Evolutionary conservation across 2,329 filamentous ascomycete species (phyloP).

Genomic region (Phoma herbarum): DNA sequence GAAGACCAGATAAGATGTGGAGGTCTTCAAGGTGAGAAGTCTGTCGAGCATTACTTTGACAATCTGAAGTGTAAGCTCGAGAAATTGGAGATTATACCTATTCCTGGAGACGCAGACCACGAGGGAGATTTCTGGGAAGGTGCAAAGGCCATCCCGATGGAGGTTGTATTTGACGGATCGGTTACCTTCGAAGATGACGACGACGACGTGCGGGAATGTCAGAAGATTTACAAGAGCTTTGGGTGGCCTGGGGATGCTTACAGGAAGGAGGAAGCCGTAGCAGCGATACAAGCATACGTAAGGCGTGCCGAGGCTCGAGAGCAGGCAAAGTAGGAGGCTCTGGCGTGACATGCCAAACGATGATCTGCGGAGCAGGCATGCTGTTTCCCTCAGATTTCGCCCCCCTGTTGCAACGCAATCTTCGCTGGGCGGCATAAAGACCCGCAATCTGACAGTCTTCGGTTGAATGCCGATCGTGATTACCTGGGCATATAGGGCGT

Average conservation of each 20-base stretch:
- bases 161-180: neutral
- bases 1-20: neutral
- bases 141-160: neutral
- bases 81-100: neutral
- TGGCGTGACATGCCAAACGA: neutral
- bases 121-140: neutral
- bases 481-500: neutral
- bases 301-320: neutral
- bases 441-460: neutral
- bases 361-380: neutral
- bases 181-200: neutral
- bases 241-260: neutral
- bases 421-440: neutral
- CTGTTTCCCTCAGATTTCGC: neutral
- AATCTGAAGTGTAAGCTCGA: neutral
- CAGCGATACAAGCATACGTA: neutral
- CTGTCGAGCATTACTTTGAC: neutral
- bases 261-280: neutral
- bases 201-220: neutral
- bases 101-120: neutral
- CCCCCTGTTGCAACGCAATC: neutral
- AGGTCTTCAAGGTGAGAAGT: neutral
- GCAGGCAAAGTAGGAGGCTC: neutral
- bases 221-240: neutral
- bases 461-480: neutral